Percentiles rank a stretch among this genome's conserved stretches.
These are phyloP conservation scores for Gilbertella persicaria DNA, from an alignment of 371 early-diverging fungal genomes.

Conservation along the genomic window DNA sequence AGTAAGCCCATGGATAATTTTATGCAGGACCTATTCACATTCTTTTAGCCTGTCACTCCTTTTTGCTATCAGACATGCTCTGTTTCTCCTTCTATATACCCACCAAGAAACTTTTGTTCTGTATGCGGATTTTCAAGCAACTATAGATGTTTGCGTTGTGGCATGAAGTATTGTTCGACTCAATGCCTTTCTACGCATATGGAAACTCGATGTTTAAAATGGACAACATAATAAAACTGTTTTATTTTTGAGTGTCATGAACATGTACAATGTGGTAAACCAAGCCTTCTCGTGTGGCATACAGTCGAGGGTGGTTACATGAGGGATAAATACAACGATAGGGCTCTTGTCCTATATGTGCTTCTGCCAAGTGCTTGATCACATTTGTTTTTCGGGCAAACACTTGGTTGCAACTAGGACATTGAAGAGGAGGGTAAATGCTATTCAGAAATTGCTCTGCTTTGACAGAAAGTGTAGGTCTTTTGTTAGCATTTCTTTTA, in stretches of 20 bases:
- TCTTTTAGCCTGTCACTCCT: conserved; percentile 24
- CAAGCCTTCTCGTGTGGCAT: conserved; percentile 49
- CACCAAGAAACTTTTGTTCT: conserved; percentile 67
- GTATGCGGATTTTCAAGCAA: conserved; percentile 66
- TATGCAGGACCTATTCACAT: no score
- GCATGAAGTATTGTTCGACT: conserved; percentile 69
- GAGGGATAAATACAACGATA: conserved; percentile 46
- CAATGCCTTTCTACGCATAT: conserved; percentile 58
- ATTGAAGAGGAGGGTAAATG: conserved; percentile 44
- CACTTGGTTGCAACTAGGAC: conserved; percentile 40
- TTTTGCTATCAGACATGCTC: conserved; percentile 59
- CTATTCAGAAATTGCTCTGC: conserved; percentile 33
- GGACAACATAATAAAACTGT: conserved; percentile 13
- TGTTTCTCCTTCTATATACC: conserved; percentile 57
- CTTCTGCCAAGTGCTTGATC: conserved; percentile 43
- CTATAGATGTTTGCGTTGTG: conserved; percentile 63
- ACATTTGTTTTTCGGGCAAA: conserved; percentile 52
- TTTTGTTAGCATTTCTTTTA: conserved; percentile 29
- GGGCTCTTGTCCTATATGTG: conserved; percentile 45
- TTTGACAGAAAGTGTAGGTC: conserved; percentile 28
- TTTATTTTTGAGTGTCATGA: conserved; percentile 27
- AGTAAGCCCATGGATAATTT: no score
- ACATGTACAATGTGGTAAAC: conserved; percentile 48
- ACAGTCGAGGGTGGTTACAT: conserved; percentile 43
- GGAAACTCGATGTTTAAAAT: conserved; percentile 58